Conservation (phyloP, 2,329 filamentous ascomycete species). For the Colletotrichum sp. region DNA sequence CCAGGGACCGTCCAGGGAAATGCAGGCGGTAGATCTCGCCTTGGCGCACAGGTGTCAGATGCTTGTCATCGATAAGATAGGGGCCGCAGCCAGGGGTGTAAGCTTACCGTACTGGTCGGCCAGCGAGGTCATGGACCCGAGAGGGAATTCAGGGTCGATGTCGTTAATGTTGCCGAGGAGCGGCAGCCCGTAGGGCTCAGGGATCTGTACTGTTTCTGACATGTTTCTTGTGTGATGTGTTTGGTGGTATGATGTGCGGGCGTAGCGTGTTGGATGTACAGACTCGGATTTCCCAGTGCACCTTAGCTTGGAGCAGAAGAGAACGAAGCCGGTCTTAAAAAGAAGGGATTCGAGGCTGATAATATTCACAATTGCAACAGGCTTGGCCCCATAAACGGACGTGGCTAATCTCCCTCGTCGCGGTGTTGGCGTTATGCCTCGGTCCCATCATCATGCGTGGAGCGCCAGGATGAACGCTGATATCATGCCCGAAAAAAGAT, state of each 20-base stretch:
- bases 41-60: constrained; percentile 27
- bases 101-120: constrained; percentile 68
- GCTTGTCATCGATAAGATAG: neutral
- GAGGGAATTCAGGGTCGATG: constrained; percentile 63
- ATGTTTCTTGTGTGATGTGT: neutral
- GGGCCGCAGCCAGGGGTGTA: neutral
- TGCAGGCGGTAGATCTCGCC: constrained; percentile 65
- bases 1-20: constrained; percentile 50
- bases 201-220: constrained; percentile 20
- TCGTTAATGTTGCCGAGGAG: constrained; percentile 70
- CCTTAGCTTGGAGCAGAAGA: neutral
- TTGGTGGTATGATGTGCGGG: neutral
- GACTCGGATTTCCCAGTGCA: neutral
- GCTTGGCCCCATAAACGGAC: neutral
- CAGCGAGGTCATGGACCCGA: constrained; percentile 60
- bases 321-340: neutral
- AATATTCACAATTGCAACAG: neutral
- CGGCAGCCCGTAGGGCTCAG: constrained; percentile 64
- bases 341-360: neutral
- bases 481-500: constrained; percentile 13
- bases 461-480: constrained; percentile 15
- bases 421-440: constrained; percentile 8
- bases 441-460: constrained; percentile 18
- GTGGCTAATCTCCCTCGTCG: constrained; percentile 1
- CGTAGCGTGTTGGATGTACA: neutral